A percentile compares a stretch with the other conserved stretches of the same genome.
Conservation (phyloP, 352 stramenopile genomes). For the Thraustochytrium sp. region DNA sequence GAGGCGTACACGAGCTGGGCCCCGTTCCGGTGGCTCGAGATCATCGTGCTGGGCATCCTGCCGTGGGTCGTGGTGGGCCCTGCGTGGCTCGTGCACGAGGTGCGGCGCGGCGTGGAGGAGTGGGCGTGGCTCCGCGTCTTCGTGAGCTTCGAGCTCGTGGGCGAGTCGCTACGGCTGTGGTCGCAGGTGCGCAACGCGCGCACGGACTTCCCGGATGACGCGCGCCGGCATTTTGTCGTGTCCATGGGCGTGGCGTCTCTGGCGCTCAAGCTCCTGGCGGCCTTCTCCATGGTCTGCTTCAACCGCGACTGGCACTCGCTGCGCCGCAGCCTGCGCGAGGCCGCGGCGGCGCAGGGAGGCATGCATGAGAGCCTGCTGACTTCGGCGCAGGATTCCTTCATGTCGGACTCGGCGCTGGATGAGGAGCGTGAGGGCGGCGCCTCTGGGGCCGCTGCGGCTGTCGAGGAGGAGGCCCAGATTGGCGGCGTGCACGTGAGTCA, state of each 20-base stretch:
- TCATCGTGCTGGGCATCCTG: not conserved
- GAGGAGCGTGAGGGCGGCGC: not conserved
- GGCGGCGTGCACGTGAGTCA: no score
- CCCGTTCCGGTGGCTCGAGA: not conserved
- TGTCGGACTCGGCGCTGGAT: not conserved
- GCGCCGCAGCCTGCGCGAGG: not conserved
- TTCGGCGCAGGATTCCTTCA: not conserved
- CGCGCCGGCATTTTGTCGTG: not conserved
- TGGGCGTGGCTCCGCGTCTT: conserved; percentile 15
- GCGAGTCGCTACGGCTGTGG: not conserved
- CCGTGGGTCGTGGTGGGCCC: not conserved
- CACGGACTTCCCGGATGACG: not conserved
- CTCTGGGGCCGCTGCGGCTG: not conserved
- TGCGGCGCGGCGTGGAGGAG: conserved; percentile 8
- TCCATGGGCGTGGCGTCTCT: not conserved
- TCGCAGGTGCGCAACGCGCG: not conserved
- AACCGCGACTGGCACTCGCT: conserved; percentile 24
- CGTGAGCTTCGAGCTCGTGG: not conserved
- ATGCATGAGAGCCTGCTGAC: not conserved
- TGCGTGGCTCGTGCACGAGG: conserved; percentile 20
- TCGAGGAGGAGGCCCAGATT: no score
- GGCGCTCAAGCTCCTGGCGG: not conserved
- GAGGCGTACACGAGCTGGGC: not conserved
- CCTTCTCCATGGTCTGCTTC: conserved; percentile 35
- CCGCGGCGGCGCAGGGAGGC: not conserved